phyloP scores from a whole-genome alignment of 2,329 filamentous ascomycete species.

The Ceratocystiopsis brevicomis region DNA sequence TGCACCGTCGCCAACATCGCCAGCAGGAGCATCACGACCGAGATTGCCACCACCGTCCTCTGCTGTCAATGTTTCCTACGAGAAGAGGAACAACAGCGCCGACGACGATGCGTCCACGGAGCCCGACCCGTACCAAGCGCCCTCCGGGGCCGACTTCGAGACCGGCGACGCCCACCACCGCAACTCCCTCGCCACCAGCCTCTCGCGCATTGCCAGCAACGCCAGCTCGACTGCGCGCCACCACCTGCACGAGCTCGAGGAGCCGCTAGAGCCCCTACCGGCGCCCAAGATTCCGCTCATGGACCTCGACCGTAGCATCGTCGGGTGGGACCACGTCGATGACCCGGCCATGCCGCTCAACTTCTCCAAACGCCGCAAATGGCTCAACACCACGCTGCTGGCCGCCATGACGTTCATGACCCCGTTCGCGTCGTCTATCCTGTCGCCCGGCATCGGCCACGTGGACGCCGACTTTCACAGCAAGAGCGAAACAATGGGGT shows the following conservation, averaged over 20 bases:
- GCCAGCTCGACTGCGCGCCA: slow-evolving; percentile 3
- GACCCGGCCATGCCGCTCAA: slow-evolving; percentile 41
- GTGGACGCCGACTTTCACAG: slow-evolving; percentile 27
- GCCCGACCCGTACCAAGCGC: neutral
- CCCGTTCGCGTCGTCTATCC: slow-evolving; percentile 44
- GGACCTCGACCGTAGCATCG: slow-evolving; percentile 32
- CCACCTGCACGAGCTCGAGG: neutral
- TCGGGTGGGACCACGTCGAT: slow-evolving; percentile 40
- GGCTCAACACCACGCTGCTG: slow-evolving; percentile 35
- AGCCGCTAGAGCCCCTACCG: neutral
- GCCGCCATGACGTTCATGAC: slow-evolving; percentile 45
- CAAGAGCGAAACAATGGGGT: slow-evolving; percentile 21
- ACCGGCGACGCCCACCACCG: neutral
- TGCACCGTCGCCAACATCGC: neutral
- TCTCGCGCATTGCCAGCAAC: slow-evolving; percentile 8
- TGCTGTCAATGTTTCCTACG: no score
- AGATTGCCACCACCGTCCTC: neutral
- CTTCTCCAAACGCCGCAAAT: slow-evolving; percentile 35
- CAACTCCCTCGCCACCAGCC: slow-evolving; percentile 1
- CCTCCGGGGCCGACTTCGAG: neutral
- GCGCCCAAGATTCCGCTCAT: slow-evolving; percentile 23
- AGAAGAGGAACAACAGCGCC: no score
- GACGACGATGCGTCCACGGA: neutral
- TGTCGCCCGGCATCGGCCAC: slow-evolving; percentile 27
- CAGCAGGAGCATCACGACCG: neutral